phyloP scores from a whole-genome alignment of 2,329 filamentous ascomycete species.

The Cladophialophora immunda region DNA sequence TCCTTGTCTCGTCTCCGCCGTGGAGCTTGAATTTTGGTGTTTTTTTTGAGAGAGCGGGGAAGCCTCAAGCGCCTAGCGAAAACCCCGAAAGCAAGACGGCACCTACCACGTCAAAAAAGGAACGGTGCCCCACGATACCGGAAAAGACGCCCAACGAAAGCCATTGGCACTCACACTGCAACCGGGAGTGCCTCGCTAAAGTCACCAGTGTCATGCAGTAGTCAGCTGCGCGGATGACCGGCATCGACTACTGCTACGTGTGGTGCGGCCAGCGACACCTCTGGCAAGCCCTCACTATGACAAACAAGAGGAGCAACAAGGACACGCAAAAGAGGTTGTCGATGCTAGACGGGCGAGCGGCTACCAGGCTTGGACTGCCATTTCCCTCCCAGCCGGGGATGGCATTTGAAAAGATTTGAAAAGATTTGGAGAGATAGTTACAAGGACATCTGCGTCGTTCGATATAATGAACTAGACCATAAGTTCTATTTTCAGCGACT shows the following conservation, averaged over 20 bases:
- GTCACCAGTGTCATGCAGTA: constrained; percentile 23
- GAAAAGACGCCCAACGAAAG: constrained; percentile 16
- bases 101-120: constrained; percentile 15
- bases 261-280: background rate
- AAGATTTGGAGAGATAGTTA: background rate
- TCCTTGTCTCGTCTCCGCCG: background rate
- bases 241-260: constrained; percentile 20
- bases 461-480: background rate
- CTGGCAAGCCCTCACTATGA: background rate
- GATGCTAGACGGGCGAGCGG: background rate
- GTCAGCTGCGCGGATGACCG: constrained; percentile 17
- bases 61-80: constrained; percentile 8
- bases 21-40: background rate
- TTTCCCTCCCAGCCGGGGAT: background rate
- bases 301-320: background rate
- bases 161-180: constrained; percentile 5
- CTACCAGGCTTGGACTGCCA: background rate
- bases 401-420: background rate
- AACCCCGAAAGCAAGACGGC: constrained; percentile 15
- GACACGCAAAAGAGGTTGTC: background rate
- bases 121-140: constrained; percentile 3
- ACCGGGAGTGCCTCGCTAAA: constrained; percentile 18
- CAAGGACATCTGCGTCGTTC: background rate
- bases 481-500: background rate
- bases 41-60: background rate